phyloP scores from a whole-genome alignment of 768 basidiomycete species.

The Gloeostereum incarnatum region DNA sequence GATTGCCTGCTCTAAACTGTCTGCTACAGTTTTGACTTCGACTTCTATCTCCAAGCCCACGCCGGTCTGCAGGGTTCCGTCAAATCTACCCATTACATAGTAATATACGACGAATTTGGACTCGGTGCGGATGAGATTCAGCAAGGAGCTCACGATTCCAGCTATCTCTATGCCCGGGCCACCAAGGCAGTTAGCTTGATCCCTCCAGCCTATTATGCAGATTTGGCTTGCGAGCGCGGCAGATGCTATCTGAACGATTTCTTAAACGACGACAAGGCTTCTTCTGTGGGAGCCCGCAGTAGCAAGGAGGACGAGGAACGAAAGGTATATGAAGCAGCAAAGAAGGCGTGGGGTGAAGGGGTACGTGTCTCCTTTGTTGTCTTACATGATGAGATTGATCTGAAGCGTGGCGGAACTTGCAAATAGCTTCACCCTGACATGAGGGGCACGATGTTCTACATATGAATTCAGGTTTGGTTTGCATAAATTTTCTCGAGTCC shows the following conservation, averaged over 20 bases:
- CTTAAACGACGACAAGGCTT: constrained; percentile 43
- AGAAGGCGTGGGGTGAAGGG: constrained; percentile 42
- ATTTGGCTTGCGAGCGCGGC: constrained; percentile 76
- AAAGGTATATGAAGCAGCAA: constrained; percentile 29
- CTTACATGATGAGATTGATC: constrained; percentile 7
- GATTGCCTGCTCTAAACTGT: constrained; percentile 14
- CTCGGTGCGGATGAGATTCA: constrained; percentile 69
- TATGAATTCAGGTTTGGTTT: constrained; percentile 24
- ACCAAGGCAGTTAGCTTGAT: constrained; percentile 79
- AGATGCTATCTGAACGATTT: constrained; percentile 70
- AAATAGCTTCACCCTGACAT: constrained; percentile 49
- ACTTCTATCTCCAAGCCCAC: constrained; percentile 68
- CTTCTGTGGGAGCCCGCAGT: constrained; percentile 12
- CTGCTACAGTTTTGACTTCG: constrained; percentile 43
- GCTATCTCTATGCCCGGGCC: constrained; percentile 74
- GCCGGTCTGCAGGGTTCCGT: constrained; percentile 65
- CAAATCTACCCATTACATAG: constrained; percentile 69
- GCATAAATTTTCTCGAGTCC: not conserved
- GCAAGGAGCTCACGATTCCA: constrained; percentile 55
- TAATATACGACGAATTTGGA: constrained; percentile 69
- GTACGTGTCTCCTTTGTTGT: constrained; percentile 19
- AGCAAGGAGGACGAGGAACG: constrained; percentile 20
- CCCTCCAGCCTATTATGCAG: constrained; percentile 75
- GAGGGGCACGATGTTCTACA: constrained; percentile 68
- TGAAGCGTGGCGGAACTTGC: too few species aligned